Conservation (phyloP, 768 basidiomycete genomes). For the Termitomyces sp. region DNA sequence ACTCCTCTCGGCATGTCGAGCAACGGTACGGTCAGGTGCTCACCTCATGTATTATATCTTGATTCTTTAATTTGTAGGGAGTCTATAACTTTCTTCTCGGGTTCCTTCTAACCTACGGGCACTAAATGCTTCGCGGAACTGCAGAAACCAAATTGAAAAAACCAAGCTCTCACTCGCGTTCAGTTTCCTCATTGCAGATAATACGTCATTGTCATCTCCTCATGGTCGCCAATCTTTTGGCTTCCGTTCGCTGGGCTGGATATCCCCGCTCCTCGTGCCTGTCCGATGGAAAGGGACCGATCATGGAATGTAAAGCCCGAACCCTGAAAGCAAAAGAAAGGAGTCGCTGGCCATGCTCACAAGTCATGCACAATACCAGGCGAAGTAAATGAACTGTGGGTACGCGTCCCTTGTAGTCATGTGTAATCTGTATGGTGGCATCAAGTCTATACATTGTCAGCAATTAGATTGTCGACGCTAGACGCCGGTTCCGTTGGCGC, state of each 20-base stretch:
- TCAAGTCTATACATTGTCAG: background rate
- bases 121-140: background rate
- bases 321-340: background rate
- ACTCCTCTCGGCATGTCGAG: background rate
- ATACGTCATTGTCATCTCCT: background rate
- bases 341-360: background rate
- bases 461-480: background rate
- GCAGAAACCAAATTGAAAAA: background rate
- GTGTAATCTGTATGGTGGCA: background rate
- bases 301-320: background rate
- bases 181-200: background rate
- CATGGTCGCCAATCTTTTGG: background rate
- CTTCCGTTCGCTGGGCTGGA: background rate
- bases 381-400: background rate
- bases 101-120: background rate
- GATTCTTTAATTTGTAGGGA: background rate
- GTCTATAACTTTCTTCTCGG: background rate
- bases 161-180: background rate
- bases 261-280: background rate
- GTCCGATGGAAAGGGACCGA: background rate
- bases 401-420: background rate
- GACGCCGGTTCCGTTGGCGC: conserved; percentile 1
- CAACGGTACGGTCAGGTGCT: background rate
- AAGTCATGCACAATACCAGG: background rate
- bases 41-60: background rate